A percentile compares a stretch with the other conserved stretches of the same genome.
phyloP scores from a whole-genome alignment of 2,329 filamentous ascomycete species.

The Aspergillus melleus region DNA sequence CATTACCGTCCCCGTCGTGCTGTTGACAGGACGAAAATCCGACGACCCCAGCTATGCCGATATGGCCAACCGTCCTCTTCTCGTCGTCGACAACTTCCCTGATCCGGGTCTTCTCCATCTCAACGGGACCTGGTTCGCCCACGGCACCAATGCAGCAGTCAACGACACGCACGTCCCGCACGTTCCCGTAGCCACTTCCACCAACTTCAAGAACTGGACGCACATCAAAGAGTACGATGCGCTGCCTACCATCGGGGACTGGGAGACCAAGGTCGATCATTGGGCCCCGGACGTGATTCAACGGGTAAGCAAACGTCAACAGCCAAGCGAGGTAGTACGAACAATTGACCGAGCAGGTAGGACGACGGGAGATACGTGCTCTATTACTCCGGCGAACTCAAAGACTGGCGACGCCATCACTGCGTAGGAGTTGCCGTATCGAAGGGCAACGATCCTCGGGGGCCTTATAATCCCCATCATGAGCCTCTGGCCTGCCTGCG shows the following conservation, averaged over 20 bases:
- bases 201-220: slow-evolving; percentile 50
- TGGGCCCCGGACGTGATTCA: slow-evolving; percentile 63
- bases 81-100: slow-evolving; percentile 29
- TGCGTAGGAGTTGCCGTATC: slow-evolving; percentile 59
- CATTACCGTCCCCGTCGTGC: slow-evolving; percentile 22
- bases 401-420: slow-evolving; percentile 44
- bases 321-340: background rate
- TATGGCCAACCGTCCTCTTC: slow-evolving; percentile 20
- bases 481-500: slow-evolving; percentile 54
- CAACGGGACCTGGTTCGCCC: slow-evolving; percentile 37
- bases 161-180: slow-evolving; percentile 30
- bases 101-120: slow-evolving; percentile 31
- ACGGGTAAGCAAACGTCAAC: slow-evolving; percentile 33
- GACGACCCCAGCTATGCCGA: slow-evolving; percentile 20
- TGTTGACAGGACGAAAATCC: slow-evolving; percentile 5
- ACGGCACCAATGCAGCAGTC: slow-evolving; percentile 27
- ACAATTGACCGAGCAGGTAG: slow-evolving; percentile 12
- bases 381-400: slow-evolving; percentile 56
- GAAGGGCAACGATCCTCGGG: slow-evolving; percentile 21
- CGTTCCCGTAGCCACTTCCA: slow-evolving; percentile 55
- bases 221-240: slow-evolving; percentile 48
- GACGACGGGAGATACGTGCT: slow-evolving; percentile 54
- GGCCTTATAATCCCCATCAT: slow-evolving; percentile 50
- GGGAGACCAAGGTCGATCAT: slow-evolving; percentile 54
- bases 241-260: slow-evolving; percentile 51